Evolutionary conservation across 768 basidiomycete species (phyloP), one percentile per base, ranked within the genome.

Genomic region (Tricholoma sp.): DNA sequence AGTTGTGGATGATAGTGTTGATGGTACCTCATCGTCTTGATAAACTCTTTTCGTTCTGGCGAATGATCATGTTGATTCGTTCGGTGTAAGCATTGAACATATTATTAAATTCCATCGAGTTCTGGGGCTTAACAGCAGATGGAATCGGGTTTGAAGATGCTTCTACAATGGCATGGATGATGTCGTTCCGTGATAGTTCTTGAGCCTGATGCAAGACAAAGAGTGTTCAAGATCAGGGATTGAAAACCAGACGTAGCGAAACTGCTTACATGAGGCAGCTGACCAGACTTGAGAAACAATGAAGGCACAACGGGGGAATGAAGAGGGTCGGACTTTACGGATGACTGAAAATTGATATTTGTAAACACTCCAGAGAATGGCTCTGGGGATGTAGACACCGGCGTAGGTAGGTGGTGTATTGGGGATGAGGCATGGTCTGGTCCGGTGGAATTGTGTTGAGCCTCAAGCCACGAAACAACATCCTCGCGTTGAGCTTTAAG

Each of bases 341-440:
- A 24, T 21, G 32, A 16, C 18, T 35, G 11, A 9, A 34, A 29
- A 32, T 19, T 18, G 22, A 8, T 1, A 49, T 53, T 47, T 53
- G 46, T 57, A 18, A 52, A 55, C 24, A 47, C 54, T 52, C 54
- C 56, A 31, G 51, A 50, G 3, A 45, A n/a, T 32, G 66, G 66
- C 50, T 66, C 66, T 2, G 66, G 65, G 9, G 63, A 66, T 12
- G 63, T 63, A 18, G 66, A 67, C 21, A 62, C 57, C 8, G 66
- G 66, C 43, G 66, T 67, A 1, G 66, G 66, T 27, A 67, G 39
- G 43, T 67, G 60, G 19, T 50, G 54, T 4, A 50, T 43, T 45
- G 60, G 59, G 19, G 57, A 61, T 50, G 37, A 31, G 8, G 47
- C 31, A 24, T 43, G 5, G 35, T 61, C 29, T 49, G 50, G 46